Percentiles rank a stretch among this genome's conserved stretches.
phyloP scores from a whole-genome alignment of 768 basidiomycete genomes.

The Termitomyces bulborhizus region DNA sequence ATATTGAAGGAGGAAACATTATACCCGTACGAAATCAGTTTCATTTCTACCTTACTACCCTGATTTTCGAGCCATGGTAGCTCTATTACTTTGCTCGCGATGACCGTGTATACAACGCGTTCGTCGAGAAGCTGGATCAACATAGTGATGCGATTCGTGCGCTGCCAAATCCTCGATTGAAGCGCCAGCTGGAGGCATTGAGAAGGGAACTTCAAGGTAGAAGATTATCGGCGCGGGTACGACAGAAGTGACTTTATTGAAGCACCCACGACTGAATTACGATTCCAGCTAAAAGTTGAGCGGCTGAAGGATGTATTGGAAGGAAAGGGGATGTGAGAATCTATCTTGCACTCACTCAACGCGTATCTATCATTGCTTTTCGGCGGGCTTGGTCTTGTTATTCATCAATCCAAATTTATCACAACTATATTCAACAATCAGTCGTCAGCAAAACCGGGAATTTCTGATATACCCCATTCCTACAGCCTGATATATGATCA shows the following conservation, averaged over 20 bases:
- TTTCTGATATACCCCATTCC: too few relatives aligned
- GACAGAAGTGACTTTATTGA: background rate
- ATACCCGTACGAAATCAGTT: conserved; percentile 56
- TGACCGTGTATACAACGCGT: conserved; percentile 74
- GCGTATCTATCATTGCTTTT: too few relatives aligned
- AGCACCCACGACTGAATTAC: background rate
- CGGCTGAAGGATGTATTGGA: background rate
- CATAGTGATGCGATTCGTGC: conserved; percentile 24
- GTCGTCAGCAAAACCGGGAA: too few relatives aligned
- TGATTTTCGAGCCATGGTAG: conserved; percentile 16
- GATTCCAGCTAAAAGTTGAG: background rate
- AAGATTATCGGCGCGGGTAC: conserved; percentile 1
- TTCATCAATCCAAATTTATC: too few relatives aligned
- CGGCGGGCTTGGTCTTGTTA: too few relatives aligned
- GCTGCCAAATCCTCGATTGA: background rate
- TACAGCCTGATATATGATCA: too few relatives aligned
- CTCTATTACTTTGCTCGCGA: conserved; percentile 91
- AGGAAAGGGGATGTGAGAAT: background rate
- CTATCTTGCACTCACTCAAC: too few relatives aligned
- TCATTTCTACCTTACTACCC: background rate
- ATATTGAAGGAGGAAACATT: conserved; percentile 49
- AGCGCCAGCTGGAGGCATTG: conserved; percentile 4
- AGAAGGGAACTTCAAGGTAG: conserved; percentile 1
- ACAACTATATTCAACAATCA: too few relatives aligned
- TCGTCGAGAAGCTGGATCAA: conserved; percentile 41